Base-by-base conservation (phyloP, 257 asterid species). In the Petunia secreta region DNA sequence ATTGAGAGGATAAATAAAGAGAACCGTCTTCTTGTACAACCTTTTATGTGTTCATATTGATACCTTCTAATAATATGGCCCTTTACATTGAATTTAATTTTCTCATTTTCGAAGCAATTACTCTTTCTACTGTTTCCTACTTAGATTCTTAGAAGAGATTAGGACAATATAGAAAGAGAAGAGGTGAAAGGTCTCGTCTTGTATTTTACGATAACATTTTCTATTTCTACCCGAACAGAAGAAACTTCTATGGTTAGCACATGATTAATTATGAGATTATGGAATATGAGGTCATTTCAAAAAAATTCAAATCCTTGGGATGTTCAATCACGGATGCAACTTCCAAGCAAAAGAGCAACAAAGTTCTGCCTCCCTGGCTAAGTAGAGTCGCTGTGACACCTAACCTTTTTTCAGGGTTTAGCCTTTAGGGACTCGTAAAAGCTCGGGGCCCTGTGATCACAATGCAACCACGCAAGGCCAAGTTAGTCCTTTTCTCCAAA, bases 21-120 rank as follows among this genome's bases (percentile, higher is more conserved):
- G 53, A 46, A 69, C 40, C 77, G n/a, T 46, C 34, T 13, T 65
- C 46, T 69, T 69, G 13, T 69, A 59, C 44, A 60, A 52, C 36
- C 62, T 73, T 73, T 34, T 50, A 73, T 62, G 78, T 73, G 78
- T 50, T 73, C 46, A 73, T 73, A 10, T 73, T 71, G 11, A 48
- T 59, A 15, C 63, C 36, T 15, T 57, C 63, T 57, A 57, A 57
- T 57, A 5, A 14, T 6, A 6, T 6, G 8, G n/a, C 25, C 25
- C 15, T 57, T 57, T 57, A 6, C 63, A 8, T 63, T 36, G 5
- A 5, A 36, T 63, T 63, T 63, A 15, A 41, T 36, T 37, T 63
- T 37, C 40, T 62, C 3, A 63, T 36, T 63, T 63, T 63, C 16
- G 3, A 36, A 63, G 68, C 44, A 36, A 8, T 36, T 63, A 34